Evolutionary conservation across 805 yeast genomes (phyloP), one percentile per base, ranked within the genome.

Genomic region (Schizosaccharomyces lindneri): DNA sequence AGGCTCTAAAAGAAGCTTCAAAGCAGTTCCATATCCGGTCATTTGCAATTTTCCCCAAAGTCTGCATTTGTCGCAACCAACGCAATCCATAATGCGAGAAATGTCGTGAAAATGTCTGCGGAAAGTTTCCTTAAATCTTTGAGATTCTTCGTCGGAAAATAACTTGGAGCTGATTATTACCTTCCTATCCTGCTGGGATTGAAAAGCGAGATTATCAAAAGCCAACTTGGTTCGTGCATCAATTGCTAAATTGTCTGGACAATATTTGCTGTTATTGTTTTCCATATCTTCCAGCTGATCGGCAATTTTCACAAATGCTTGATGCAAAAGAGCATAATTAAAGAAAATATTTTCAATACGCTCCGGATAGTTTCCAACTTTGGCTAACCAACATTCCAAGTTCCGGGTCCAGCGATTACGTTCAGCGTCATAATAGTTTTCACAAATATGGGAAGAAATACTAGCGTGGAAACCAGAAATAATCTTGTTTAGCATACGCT

Each of bases 21-120:
- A 78, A 1, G 96, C 95, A 7, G 99, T 93, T 21, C 97, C 99
- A 71, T 93, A 93, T 24, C 99, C 99, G 17, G 93, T 87, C 1
- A 95, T 87, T 74, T 93, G 98, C 39, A 93, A 80, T 72, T 93
- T 93, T 9, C 98, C 98, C 99, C 99, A 93, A 72, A 93, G 76
- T 68, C 97, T 80, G 72, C 99, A 93, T 69, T 97, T 78, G 70
- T 93, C 98, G 75, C 99, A 93, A 48, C 95, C 97, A 51, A 93
- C 97, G 74, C 99, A 93, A 71, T 90, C 96, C 97, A 93, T 93
- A 55, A 93, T 81, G 61, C 86, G 83, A 24, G 95, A 83, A 29
- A 93, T 94, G 70, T 93, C 93, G 68, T 81, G 83, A 71, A 93
- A 94, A 61, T 95, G 83, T 48, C 79, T 72, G 64, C 90, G 79